Evolutionary conservation across 1,139 yeast species (phyloP).

Genomic region (Yamadazyma taylorii): DNA sequence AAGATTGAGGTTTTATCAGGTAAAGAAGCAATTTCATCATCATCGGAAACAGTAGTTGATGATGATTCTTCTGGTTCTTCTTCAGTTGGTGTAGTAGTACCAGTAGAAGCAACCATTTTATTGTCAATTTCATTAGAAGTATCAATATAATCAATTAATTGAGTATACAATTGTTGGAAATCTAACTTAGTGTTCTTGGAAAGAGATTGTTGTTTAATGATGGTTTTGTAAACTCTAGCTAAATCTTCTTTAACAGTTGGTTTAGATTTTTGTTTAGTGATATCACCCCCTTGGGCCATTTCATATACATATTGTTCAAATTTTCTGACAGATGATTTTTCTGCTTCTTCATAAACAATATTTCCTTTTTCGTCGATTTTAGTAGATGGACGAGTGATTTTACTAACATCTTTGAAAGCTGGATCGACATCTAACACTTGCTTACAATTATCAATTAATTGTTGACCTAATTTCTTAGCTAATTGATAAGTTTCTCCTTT

Average conservation of each 20-base stretch:
- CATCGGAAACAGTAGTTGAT: conserved; percentile 40
- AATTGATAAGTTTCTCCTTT: conserved; percentile 88
- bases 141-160: conserved; percentile 72
- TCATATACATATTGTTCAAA: conserved; percentile 93
- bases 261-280: conserved; percentile 60
- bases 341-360: conserved; percentile 76
- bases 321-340: conserved; percentile 90
- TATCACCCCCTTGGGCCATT: conserved; percentile 93
- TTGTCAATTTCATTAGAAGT: conserved; percentile 64
- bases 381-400: conserved; percentile 95
- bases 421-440: conserved; percentile 82
- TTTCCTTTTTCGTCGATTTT: conserved; percentile 86
- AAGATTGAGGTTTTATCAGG: conserved; percentile 68
- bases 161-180: conserved; percentile 77
- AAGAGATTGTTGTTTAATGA: conserved; percentile 66
- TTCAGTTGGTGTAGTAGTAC: conserved; percentile 45
- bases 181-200: conserved; percentile 67
- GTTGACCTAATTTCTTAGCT: conserved; percentile 88
- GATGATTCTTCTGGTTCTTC: conserved; percentile 45
- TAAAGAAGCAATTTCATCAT: conserved; percentile 82
- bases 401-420: conserved; percentile 90
- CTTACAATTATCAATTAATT: conserved; percentile 91
- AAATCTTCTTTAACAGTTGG: conserved; percentile 85
- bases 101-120: conserved; percentile 35
- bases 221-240: conserved; percentile 79